These are phyloP conservation scores for Phoenix dactylifera DNA, from an alignment of 176 grass and related monocot species.

Conservation along the genomic window DNA sequence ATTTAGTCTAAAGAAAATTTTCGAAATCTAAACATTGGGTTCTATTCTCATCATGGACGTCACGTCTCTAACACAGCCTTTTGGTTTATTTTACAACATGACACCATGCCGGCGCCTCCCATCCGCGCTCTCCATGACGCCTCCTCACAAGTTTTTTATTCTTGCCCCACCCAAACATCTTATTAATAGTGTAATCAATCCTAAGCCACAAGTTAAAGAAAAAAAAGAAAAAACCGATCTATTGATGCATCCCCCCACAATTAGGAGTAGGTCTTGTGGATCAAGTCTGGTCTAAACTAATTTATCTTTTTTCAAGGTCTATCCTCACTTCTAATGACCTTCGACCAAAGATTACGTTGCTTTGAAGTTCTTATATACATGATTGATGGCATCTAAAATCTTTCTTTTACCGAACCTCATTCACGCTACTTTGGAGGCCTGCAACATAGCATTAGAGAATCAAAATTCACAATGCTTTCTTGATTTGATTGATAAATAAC, in stretches of 20 bases:
- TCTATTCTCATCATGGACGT: slow-evolving; percentile 43
- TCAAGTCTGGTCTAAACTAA: slow-evolving; percentile 37
- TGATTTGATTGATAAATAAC: too few species aligned
- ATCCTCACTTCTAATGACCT: not conserved
- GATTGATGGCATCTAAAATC: too few species aligned
- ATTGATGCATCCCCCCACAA: slow-evolving; percentile 11
- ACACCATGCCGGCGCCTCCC: slow-evolving; percentile 29
- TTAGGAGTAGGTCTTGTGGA: slow-evolving; percentile 28
- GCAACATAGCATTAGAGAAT: too few species aligned
- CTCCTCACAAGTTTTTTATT: slow-evolving; percentile 25
- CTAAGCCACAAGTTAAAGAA: too few species aligned
- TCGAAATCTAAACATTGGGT: not conserved
- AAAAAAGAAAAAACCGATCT: not conserved
- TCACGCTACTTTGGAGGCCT: too few species aligned
- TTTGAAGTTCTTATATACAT: too few species aligned
- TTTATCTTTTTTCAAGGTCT: not conserved
- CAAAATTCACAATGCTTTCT: too few species aligned
- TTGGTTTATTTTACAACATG: slow-evolving; percentile 44
- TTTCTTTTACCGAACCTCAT: too few species aligned
- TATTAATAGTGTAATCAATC: slow-evolving; percentile 27
- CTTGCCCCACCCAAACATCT: too few species aligned
- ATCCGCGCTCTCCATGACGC: slow-evolving; percentile 2
- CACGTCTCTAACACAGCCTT: slow-evolving; percentile 28
- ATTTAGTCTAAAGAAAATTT: too few species aligned
- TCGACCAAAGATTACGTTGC: too few species aligned